phyloP scores from a whole-genome alignment of 2,329 filamentous ascomycete genomes.

The Paracoccidioides brasiliensis region DNA sequence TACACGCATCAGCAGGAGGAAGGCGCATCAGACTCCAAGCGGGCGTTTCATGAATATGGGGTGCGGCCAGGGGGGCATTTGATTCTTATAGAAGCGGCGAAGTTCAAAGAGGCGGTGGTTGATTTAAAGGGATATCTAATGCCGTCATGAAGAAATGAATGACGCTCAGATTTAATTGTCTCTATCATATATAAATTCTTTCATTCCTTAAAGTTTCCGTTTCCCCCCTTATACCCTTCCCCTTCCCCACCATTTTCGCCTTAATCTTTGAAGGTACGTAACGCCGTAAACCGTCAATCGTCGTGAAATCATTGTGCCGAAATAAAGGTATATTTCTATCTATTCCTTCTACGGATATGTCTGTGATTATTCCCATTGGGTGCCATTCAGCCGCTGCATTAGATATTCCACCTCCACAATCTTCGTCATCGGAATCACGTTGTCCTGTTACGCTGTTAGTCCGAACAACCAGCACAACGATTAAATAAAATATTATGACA shows the following conservation, averaged over 20 bases:
- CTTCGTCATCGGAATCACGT: constrained; percentile 93
- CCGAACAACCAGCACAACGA: not conserved
- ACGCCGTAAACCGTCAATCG: not conserved
- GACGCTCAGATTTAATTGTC: constrained; percentile 7
- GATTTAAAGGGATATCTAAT: constrained; percentile 62
- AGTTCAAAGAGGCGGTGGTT: constrained; percentile 63
- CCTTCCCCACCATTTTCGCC: not conserved
- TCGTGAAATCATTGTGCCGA: not conserved
- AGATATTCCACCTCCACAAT: constrained; percentile 96
- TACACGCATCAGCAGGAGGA: constrained; percentile 70
- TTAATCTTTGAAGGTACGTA: not conserved
- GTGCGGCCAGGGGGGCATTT: constrained; percentile 72
- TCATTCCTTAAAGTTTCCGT: not conserved
- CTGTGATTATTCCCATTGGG: constrained; percentile 29
- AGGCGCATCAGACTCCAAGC: constrained; percentile 74
- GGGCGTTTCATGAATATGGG: constrained; percentile 87
- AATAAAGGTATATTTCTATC: not conserved
- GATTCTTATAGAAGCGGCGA: constrained; percentile 70
- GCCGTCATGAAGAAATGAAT: constrained; percentile 24
- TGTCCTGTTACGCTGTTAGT: constrained; percentile 37
- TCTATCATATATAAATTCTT: not conserved
- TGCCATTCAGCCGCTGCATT: constrained; percentile 68
- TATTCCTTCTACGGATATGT: constrained; percentile 7
- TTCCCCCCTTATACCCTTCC: not conserved
- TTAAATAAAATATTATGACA: constrained; percentile 8